Conservation (phyloP, 495 filamentous ascomycete species). For the Tuber umbilicatum region DNA sequence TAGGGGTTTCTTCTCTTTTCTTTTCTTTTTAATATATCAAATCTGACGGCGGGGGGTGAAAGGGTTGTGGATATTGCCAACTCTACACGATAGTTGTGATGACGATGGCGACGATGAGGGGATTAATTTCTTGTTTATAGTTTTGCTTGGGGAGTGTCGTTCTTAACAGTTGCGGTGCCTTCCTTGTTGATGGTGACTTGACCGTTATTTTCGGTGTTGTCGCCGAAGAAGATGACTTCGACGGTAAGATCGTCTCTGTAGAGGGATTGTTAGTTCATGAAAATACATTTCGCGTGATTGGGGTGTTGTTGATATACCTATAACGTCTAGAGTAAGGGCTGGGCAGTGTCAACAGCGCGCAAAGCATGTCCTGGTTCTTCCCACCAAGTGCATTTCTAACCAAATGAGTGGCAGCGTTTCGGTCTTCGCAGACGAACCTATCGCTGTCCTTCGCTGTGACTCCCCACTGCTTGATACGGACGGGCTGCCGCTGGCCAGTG, state of each 20-base stretch:
- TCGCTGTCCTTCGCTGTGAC: conserved; percentile 60
- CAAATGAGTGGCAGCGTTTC: conserved; percentile 92
- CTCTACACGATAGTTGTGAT: neutral
- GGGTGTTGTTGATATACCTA: conserved; percentile 51
- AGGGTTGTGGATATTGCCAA: neutral
- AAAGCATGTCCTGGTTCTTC: conserved; percentile 87
- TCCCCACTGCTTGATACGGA: conserved; percentile 79
- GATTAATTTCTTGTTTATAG: conserved; percentile 43
- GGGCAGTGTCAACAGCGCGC: conserved; percentile 83
- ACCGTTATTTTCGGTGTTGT: conserved; percentile 62
- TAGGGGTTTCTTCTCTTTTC: neutral
- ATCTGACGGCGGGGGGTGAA: neutral
- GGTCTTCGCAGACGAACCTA: conserved; percentile 88
- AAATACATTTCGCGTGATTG: neutral
- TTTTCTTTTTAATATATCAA: neutral
- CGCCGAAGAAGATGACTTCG: conserved; percentile 96
- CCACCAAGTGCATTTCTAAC: conserved; percentile 94
- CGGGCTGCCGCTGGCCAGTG: conserved; percentile 50
- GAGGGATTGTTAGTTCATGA: conserved; percentile 8
- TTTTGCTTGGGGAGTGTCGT: conserved; percentile 51
- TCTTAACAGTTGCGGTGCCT: conserved; percentile 58
- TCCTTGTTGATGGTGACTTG: conserved; percentile 77
- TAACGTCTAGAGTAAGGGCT: conserved; percentile 86
- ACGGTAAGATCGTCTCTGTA: conserved; percentile 87
- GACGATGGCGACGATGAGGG: neutral